Conservation (phyloP, 2,329 filamentous ascomycete species). For the Botrytis squamosa region DNA sequence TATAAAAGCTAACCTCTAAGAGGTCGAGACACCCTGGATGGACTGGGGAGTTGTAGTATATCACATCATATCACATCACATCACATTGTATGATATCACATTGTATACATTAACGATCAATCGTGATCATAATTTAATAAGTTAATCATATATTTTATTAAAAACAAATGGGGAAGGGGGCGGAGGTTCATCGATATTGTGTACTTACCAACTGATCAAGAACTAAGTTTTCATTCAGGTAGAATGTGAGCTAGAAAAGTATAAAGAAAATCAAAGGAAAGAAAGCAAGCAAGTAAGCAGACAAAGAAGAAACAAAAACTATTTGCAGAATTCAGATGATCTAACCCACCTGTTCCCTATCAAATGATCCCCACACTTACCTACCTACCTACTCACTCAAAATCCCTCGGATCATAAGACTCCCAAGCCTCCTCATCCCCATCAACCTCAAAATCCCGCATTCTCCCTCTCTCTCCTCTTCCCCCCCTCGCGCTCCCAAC, state of each 20-base stretch:
- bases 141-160: background rate
- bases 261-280: background rate
- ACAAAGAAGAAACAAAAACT: background rate
- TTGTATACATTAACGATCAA: too few species aligned
- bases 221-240: fast-evolving
- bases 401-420: background rate
- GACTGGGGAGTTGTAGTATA: too few species aligned
- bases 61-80: too few species aligned
- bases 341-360: background rate
- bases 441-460: fast-evolving
- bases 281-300: too few species aligned
- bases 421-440: background rate
- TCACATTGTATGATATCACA: too few species aligned
- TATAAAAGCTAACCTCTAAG: too few species aligned
- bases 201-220: background rate
- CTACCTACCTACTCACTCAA: background rate
- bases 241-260: fast-evolving
- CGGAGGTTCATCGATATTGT: fast-evolving
- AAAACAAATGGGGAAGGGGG: background rate
- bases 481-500: background rate
- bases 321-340: background rate
- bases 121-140: too few species aligned
- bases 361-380: background rate
- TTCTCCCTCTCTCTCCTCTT: fast-evolving
- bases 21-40: too few species aligned